Conservation (phyloP, 2,329 filamentous ascomycete species). For the Ophiostoma sp. region DNA sequence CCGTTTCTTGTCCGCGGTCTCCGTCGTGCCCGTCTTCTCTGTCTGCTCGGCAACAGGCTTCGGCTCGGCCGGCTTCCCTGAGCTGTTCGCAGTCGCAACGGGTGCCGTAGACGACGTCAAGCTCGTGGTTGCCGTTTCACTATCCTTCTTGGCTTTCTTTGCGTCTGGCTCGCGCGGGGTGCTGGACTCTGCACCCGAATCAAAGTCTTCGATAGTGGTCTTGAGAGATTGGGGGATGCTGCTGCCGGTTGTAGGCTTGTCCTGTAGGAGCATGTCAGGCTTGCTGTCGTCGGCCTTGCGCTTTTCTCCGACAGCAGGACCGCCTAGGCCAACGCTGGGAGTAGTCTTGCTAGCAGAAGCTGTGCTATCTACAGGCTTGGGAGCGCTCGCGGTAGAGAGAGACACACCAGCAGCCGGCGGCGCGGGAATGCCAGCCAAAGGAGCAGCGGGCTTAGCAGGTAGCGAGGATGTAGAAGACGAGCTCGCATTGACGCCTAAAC, state of each 20-base stretch:
- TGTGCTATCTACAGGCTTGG: neutral
- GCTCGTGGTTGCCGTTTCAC: neutral
- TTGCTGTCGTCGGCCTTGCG: constrained; percentile 27
- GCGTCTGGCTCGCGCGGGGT: neutral
- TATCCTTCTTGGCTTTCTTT: constrained; percentile 14
- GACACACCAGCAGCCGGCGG: too few relatives aligned
- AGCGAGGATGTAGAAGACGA: neutral
- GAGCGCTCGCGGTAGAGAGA: neutral
- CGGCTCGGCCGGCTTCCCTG: neutral
- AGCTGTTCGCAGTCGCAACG: constrained; percentile 5
- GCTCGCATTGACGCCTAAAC: neutral
- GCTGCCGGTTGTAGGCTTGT: neutral
- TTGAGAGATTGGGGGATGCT: neutral
- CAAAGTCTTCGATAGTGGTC: constrained; percentile 8
- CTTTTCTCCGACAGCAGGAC: constrained; percentile 26
- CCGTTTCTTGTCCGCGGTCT: neutral
- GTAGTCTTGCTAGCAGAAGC: neutral
- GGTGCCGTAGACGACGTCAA: constrained; percentile 6
- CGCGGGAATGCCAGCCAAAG: neutral
- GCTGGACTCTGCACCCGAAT: neutral
- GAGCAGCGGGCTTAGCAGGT: neutral
- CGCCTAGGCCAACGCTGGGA: too few relatives aligned
- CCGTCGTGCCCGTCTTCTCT: neutral
- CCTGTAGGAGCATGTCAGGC: neutral
- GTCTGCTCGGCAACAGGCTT: neutral